Conservation (phyloP, 2,329 filamentous ascomycete genomes). For the Thelonectria rubi region DNA sequence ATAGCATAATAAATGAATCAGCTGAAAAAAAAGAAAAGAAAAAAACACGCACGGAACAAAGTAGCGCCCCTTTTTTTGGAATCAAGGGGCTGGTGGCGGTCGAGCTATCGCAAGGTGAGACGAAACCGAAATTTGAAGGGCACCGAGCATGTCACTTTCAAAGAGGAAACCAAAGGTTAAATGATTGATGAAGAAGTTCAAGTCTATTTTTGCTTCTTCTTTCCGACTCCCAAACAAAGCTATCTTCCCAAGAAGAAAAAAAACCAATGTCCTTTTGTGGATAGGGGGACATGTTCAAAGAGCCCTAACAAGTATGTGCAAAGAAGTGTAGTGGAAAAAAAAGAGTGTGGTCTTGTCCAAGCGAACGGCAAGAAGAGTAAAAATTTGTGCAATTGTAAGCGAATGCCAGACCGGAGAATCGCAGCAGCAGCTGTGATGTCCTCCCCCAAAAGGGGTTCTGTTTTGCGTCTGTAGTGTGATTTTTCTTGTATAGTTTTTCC, state of each 20-base stretch:
- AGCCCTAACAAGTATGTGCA: conserved; percentile 41
- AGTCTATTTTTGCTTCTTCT: neutral
- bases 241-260: conserved; percentile 4
- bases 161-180: neutral
- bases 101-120: neutral
- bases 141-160: neutral
- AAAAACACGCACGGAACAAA: no score
- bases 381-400: conserved; percentile 31
- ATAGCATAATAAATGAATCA: no score
- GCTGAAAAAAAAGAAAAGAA: no score
- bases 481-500: conserved; percentile 25
- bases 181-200: neutral
- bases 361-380: conserved; percentile 39
- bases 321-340: conserved; percentile 38
- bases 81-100: neutral
- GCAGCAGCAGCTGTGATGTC: conserved; percentile 18
- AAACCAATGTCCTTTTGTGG: conserved; percentile 20
- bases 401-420: conserved; percentile 42
- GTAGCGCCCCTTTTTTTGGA: no score
- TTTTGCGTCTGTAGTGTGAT: conserved; percentile 25
- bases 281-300: conserved; percentile 12
- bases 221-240: neutral
- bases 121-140: neutral
- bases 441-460: conserved; percentile 23
- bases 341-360: conserved; percentile 28